A percentile compares a stretch with the other conserved stretches of the same genome.
These are phyloP conservation scores for Aureobasidium namibiae DNA, from an alignment of 2,329 filamentous ascomycete genomes.

Conservation along the genomic window DNA sequence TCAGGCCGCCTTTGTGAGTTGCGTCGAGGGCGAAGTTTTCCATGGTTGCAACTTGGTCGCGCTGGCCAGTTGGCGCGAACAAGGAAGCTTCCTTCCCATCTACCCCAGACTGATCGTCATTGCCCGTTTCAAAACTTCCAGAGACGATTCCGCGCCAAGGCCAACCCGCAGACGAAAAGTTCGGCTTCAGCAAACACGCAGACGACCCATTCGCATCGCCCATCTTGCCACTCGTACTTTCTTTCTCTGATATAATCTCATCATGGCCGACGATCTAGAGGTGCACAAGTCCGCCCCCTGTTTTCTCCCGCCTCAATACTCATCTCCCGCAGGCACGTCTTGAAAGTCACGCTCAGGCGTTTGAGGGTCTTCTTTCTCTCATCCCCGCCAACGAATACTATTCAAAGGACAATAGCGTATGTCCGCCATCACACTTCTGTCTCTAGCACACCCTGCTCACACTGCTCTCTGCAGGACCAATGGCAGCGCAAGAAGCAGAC, in stretches of 20 bases:
- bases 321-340: slow-evolving; percentile 40
- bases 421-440: slow-evolving; percentile 30
- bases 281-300: slow-evolving; percentile 18
- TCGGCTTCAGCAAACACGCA: neutral
- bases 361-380: slow-evolving; percentile 77
- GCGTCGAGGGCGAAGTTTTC: slow-evolving; percentile 26
- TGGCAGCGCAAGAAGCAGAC: slow-evolving; percentile 95
- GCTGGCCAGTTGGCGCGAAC: neutral
- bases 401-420: slow-evolving; percentile 65
- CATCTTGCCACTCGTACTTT: neutral
- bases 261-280: slow-evolving; percentile 17
- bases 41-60: slow-evolving; percentile 18
- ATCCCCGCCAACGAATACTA: slow-evolving; percentile 91
- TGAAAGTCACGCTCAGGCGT: slow-evolving; percentile 59
- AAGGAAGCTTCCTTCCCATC: neutral
- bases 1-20: slow-evolving; percentile 27
- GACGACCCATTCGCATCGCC: neutral
- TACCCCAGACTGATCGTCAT: slow-evolving; percentile 5
- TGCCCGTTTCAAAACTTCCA: slow-evolving; percentile 1
- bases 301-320: slow-evolving; percentile 5
- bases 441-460: slow-evolving; percentile 7
- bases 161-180: neutral
- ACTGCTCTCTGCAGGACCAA: slow-evolving; percentile 58
- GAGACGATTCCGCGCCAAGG: neutral
- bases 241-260: neutral